Conservation (phyloP, 371 early-diverging fungal species). For the Mortierella sp. region DNA sequence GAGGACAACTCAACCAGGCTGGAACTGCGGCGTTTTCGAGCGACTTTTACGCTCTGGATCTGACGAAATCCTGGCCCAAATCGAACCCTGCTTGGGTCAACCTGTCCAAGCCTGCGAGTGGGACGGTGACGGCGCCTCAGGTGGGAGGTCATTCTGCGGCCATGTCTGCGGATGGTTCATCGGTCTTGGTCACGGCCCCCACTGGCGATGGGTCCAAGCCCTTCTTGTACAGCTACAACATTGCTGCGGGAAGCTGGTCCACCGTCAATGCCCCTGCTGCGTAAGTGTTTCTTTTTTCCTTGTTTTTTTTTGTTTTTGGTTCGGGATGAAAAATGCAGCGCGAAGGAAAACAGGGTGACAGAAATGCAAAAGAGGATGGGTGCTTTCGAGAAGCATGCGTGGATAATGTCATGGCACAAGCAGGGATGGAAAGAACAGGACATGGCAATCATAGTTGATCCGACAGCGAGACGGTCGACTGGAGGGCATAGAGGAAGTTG, state of each 20-base stretch:
- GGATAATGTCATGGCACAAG: not conserved
- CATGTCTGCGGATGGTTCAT: conserved; percentile 30
- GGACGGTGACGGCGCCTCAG: not conserved
- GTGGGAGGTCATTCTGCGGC: conserved; percentile 24
- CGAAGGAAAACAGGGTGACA: not conserved
- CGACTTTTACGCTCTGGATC: conserved; percentile 30
- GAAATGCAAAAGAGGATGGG: not conserved
- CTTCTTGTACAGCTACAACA: conserved; percentile 33
- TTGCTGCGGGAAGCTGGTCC: conserved; percentile 27
- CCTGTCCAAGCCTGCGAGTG: conserved; percentile 12
- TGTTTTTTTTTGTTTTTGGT: not conserved
- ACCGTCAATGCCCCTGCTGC: conserved; percentile 33
- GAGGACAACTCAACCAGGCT: conserved; percentile 33
- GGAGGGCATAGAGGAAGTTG: not conserved
- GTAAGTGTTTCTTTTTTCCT: conserved; percentile 29
- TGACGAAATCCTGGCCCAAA: conserved; percentile 38
- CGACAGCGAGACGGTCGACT: not conserved
- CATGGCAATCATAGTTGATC: not conserved
- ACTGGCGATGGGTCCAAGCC: conserved; percentile 16
- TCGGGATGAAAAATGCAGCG: not conserved
- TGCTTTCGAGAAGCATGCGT: not conserved
- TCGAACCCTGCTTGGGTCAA: conserved; percentile 33
- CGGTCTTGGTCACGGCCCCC: conserved; percentile 38
- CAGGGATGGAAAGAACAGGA: not conserved
- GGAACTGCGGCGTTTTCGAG: not conserved